Conservation (phyloP, 306 rosid species). For the Cyclanthera cordifolia region DNA sequence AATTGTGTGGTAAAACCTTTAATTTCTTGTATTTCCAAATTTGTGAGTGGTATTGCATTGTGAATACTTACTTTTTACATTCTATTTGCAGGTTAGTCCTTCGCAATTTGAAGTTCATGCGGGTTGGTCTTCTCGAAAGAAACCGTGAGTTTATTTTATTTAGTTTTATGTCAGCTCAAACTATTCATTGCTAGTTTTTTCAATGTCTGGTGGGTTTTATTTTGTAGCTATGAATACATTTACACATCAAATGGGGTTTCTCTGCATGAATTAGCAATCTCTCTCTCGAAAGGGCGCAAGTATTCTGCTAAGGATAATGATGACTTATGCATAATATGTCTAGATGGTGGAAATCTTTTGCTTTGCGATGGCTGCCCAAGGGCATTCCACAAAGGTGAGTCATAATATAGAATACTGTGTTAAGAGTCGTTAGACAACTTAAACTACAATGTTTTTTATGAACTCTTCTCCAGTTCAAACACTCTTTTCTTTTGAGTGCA, state of each 20-base stretch:
- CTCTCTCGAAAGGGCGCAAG: constrained; percentile 77
- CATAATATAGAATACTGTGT: not conserved
- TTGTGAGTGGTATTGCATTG: constrained; percentile 4
- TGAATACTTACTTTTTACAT: constrained; percentile 13
- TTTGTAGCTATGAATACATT: constrained; percentile 85
- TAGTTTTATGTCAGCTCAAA: constrained; percentile 23
- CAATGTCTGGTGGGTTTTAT: constrained; percentile 19
- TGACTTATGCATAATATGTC: constrained; percentile 83
- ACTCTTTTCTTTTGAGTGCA: not conserved
- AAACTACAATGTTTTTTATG: not conserved
- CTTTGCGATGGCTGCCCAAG: constrained; percentile 98
- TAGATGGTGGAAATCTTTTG: constrained; percentile 89
- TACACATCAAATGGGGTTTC: constrained; percentile 92
- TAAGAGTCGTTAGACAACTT: not conserved
- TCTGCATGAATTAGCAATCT: constrained; percentile 79
- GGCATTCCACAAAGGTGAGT: constrained; percentile 92
- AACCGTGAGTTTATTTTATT: constrained; percentile 63
- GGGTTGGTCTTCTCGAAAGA: constrained; percentile 90
- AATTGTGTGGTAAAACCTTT: constrained; percentile 52
- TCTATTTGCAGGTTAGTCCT: constrained; percentile 78
- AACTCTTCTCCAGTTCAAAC: constrained; percentile 5
- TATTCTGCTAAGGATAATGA: constrained; percentile 74
- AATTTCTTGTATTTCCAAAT: constrained; percentile 17
- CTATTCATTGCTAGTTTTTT: constrained; percentile 14
- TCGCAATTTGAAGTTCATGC: constrained; percentile 96